Percentiles rank a stretch among this genome's conserved stretches.
phyloP scores from a whole-genome alignment of 177 flowering plant species.

The Vitis hybrid region DNA sequence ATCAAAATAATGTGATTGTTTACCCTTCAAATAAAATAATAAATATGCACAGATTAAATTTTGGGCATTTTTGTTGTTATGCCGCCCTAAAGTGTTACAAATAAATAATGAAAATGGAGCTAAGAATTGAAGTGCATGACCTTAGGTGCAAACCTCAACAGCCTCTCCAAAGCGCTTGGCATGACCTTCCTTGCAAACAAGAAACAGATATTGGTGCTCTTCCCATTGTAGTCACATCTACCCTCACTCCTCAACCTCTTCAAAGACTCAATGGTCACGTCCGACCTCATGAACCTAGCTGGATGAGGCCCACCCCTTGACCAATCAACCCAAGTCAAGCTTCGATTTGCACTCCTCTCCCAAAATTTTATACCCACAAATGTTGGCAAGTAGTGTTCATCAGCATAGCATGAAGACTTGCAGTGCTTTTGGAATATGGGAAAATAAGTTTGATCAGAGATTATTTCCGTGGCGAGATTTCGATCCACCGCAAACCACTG shows the following conservation, averaged over 20 bases:
- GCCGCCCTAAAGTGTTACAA: background rate
- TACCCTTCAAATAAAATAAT: too few species aligned
- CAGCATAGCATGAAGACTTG: slow-evolving; percentile 35
- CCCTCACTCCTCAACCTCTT: slow-evolving; percentile 37
- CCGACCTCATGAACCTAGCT: slow-evolving; percentile 19
- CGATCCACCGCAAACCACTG: slow-evolving; percentile 57
- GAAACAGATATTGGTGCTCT: slow-evolving; percentile 34
- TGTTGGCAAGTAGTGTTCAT: slow-evolving; percentile 65
- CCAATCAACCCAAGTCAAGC: slow-evolving; percentile 63
- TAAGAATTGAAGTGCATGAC: slow-evolving; percentile 31
- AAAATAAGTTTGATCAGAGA: slow-evolving; percentile 37
- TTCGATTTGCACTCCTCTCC: slow-evolving; percentile 39
- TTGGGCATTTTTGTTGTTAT: too few species aligned
- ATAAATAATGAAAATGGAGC: background rate
- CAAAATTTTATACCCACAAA: slow-evolving; percentile 36
- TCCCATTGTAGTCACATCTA: slow-evolving; percentile 43
- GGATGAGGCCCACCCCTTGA: slow-evolving; percentile 59
- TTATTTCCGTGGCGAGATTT: slow-evolving; percentile 32
- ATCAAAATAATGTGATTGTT: too few species aligned
- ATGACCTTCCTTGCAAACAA: slow-evolving; percentile 68
- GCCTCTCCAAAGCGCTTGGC: slow-evolving; percentile 39
- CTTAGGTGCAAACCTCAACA: slow-evolving; percentile 49
- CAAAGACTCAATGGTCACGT: slow-evolving; percentile 42
- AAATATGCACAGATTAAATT: too few species aligned
- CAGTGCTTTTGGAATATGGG: slow-evolving; percentile 35